Base-by-base conservation (phyloP, 1,139 yeast genomes). In the Suhomyces yuchorum region DNA sequence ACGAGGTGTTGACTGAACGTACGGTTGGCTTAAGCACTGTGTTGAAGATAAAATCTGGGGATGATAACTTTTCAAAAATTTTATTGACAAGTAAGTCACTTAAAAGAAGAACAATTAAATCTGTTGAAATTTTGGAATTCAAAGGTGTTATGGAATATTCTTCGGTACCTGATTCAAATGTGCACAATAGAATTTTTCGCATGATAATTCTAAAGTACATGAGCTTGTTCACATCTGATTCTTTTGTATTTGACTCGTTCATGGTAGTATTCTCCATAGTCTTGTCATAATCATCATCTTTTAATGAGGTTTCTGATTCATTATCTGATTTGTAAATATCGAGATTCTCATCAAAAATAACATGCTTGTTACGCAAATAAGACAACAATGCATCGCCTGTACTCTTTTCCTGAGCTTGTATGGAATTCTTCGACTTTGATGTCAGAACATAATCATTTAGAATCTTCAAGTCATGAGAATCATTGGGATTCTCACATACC, bases 71-170 rank as follows among this genome's bases (percentile, higher is more conserved):
- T 1, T 54, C 59, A 4, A 73, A 49, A 1, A 66, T 49, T 45
- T 69, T 70, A 9, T 50, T 59, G 9, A 75, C 45, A 8, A 75
- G 70, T 50, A 74, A 55, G 54, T 75, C 78, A 8, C 72, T 66
- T 33, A 73, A 48, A 14, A 73, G 51, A 3, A 66, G 45, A 2
- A 61, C 57, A 1, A 71, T 58, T 34, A 75, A 61, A 38, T 62
- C 64, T 37, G 59, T 54, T 2, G 67, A 59, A 4, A 74, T 71
- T 22, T 60, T 60, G 1, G 77, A 70, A 20, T 65, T 56, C 1
- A 62, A 53, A 1, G 67, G 58, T 14, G 52, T 52, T 47, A 42
- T 46, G 28, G 36, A 34, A 19, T 47, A 43, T 5, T 51, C 48
- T 2, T 50, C 44, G 0, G 46, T 46, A 1, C 41, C 39, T 2